Base-by-base conservation (phyloP, 2,329 filamentous ascomycete species). In the Penicillium sp. region DNA sequence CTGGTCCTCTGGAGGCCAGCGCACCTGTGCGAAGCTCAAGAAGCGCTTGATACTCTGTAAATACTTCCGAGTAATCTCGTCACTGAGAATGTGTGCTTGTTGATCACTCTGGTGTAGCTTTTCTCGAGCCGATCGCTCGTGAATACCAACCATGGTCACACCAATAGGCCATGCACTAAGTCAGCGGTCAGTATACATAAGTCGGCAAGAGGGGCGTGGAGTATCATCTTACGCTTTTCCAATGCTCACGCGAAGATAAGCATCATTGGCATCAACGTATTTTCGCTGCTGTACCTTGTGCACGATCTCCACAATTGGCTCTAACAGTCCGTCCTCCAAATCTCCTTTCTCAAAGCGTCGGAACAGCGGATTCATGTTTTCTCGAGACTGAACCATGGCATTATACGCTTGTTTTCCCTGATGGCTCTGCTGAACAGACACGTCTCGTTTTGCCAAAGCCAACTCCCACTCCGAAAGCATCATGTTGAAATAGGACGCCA, bases 91-190 rank as follows among this genome's bases (percentile, higher is more conserved):
- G 73, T 99, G 92, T 4, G 93, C 94, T 68, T 92, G 88, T 62
- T 84, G 83, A 60, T 85, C 83, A 57, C 79, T 82, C 72, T 94
- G 86, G 71, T 97, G 92, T 56, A 99, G 79, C 77, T 99, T 99
- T 77, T 99, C 94, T 60, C 94, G 85, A 20, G 94, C 93, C 63
- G 89, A 94, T 69, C 94, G 86, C 80, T 97, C 94, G 83, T 99
- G 94, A 67, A 99, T 99, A 81, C 94, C 94, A 69, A 99, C 94
- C 94, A 97, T 99, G 73, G 94, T 99, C 37, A 99, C 94, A 76
- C 94, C 94, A 69, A 99, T 99, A 23, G 94, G 94, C 94, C 94
- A 99, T 15, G 94, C 94, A 59, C 79, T 82, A 55, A 48, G 7
- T 53, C 18, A 35, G 9, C 6, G 8, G 9, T 22, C 31, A 41